Percentiles rank a stretch among this genome's conserved stretches.
Evolutionary conservation across 2,329 filamentous ascomycete genomes (phyloP).

Genomic region (Sarocladiaceae sp.): DNA sequence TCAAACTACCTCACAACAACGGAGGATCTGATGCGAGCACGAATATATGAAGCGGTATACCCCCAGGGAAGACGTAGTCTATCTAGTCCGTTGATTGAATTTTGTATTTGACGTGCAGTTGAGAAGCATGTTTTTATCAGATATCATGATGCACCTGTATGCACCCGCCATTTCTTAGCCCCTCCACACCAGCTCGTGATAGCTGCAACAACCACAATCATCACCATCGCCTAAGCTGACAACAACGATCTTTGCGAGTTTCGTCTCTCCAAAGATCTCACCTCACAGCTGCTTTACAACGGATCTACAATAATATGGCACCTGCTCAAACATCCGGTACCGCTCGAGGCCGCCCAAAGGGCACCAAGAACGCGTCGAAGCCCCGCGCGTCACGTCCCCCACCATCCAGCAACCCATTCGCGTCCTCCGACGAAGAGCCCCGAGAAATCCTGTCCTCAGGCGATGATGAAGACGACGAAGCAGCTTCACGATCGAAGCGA

Average conservation of each 20-base stretch:
- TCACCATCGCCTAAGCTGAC: neutral
- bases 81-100: no score
- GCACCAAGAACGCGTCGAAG: slow-evolving; percentile 18
- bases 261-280: neutral
- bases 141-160: neutral
- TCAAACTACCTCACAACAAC: neutral
- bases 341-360: slow-evolving; percentile 30
- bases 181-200: neutral
- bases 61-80: no score
- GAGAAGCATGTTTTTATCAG: no score
- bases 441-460: slow-evolving; percentile 15
- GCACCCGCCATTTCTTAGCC: neutral
- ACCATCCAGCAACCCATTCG: slow-evolving; percentile 30
- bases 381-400: slow-evolving; percentile 18
- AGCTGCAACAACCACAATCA: neutral
- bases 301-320: slow-evolving; percentile 14
- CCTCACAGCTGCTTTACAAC: neutral
- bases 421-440: slow-evolving; percentile 25
- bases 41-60: neutral
- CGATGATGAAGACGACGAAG: slow-evolving; percentile 20
- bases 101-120: no score
- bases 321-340: slow-evolving; percentile 27
- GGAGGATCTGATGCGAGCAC: neutral
- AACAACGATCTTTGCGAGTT: neutral
- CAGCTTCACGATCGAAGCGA: slow-evolving; percentile 3